A percentile compares a stretch with the other conserved stretches of the same genome.
Evolutionary conservation across 2,329 filamentous ascomycete species (phyloP).

Genomic region (Mollisiaceae sp.): DNA sequence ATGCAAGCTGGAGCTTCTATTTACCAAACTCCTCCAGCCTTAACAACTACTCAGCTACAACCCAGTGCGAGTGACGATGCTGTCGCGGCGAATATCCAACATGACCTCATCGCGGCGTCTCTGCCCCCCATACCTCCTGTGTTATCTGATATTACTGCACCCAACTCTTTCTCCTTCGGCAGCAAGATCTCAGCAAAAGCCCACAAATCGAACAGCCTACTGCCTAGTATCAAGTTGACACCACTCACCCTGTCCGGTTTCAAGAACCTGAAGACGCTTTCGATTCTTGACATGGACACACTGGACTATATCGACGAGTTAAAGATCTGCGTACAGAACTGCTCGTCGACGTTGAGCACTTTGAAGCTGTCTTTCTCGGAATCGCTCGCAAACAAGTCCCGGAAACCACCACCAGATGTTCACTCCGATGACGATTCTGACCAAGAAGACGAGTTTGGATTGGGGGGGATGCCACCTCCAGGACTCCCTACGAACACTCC

Average conservation of each 20-base stretch:
- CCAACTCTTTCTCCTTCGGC: constrained; percentile 18
- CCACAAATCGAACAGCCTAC: constrained; percentile 11
- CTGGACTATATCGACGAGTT: constrained; percentile 62
- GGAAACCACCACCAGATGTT: constrained; percentile 49
- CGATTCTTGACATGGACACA: constrained; percentile 64
- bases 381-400: constrained; percentile 52
- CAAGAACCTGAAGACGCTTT: constrained; percentile 56
- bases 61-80: constrained; percentile 3
- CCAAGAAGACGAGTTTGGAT: constrained; percentile 59
- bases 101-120: constrained; percentile 1
- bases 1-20: constrained; percentile 63
- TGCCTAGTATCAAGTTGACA: constrained; percentile 10
- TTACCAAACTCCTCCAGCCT: constrained; percentile 55
- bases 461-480: constrained; percentile 35
- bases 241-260: constrained; percentile 63
- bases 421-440: constrained; percentile 56
- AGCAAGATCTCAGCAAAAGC: constrained; percentile 22
- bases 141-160: neutral
- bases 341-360: constrained; percentile 57
- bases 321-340: constrained; percentile 59
- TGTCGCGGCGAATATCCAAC: neutral
- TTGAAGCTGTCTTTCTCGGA: constrained; percentile 65
- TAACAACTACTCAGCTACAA: constrained; percentile 36
- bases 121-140: constrained; percentile 10
- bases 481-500: constrained; percentile 39